Evolutionary conservation across 495 filamentous ascomycete genomes (phyloP).

Genomic region (Haplographium delicatum): DNA sequence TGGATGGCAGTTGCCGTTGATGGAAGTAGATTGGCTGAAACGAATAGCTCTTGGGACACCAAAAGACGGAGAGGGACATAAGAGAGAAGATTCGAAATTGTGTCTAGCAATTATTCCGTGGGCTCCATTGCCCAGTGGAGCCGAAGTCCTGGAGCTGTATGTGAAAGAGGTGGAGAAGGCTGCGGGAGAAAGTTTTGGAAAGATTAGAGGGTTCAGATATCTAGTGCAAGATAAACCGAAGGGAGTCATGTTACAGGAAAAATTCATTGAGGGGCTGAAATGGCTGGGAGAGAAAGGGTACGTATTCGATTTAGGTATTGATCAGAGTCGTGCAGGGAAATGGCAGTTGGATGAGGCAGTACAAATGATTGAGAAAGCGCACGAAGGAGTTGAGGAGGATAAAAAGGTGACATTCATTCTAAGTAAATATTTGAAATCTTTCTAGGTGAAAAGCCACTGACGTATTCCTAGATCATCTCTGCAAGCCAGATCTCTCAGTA

Average conservation of each 20-base stretch:
- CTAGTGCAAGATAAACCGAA: slow-evolving; percentile 69
- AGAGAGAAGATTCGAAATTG: slow-evolving; percentile 39
- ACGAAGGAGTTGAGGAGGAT: slow-evolving; percentile 52
- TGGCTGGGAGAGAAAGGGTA: slow-evolving; percentile 56
- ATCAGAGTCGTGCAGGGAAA: slow-evolving; percentile 61
- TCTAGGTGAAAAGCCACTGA: slow-evolving; percentile 10
- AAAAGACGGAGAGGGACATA: slow-evolving; percentile 54
- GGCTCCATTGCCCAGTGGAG: slow-evolving; percentile 68
- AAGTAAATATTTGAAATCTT: slow-evolving; percentile 43
- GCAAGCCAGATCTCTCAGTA: slow-evolving; percentile 70
- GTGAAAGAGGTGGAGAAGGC: slow-evolving; percentile 44
- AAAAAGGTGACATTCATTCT: slow-evolving; percentile 61
- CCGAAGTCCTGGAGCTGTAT: slow-evolving; percentile 44
- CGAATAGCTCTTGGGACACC: slow-evolving; percentile 58
- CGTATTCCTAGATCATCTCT: slow-evolving; percentile 57
- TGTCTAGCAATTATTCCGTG: slow-evolving; percentile 70
- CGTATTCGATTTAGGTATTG: slow-evolving; percentile 78
- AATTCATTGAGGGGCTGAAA: slow-evolving; percentile 65
- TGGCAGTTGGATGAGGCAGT: slow-evolving; percentile 67
- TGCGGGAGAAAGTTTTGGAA: slow-evolving; percentile 39
- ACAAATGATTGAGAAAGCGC: slow-evolving; percentile 62
- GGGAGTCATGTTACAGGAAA: slow-evolving; percentile 52
- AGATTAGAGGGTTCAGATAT: slow-evolving; percentile 69
- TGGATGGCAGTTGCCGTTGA: slow-evolving; percentile 53
- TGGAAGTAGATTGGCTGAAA: slow-evolving; percentile 62